A percentile compares a stretch with the other conserved stretches of the same genome.
Conservation (phyloP, 768 basidiomycete genomes). For the Pleurotus giganteus region DNA sequence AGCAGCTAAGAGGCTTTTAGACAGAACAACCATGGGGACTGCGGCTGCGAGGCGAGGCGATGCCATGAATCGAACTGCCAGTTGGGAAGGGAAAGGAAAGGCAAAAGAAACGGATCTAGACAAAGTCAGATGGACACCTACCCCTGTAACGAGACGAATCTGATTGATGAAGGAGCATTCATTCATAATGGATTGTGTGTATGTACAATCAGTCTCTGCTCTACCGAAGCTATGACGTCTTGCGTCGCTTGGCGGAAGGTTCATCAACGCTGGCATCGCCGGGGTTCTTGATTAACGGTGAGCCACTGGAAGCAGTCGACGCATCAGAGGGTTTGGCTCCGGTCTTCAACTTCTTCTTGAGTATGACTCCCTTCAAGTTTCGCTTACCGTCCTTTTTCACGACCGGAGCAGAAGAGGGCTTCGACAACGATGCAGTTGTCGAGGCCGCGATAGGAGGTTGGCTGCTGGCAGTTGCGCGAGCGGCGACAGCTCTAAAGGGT, state of each 20-base stretch:
- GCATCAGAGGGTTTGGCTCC: conserved; percentile 16
- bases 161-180: conserved; percentile 7
- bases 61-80: conserved; percentile 56
- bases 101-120: conserved; percentile 61
- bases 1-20: conserved; percentile 75
- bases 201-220: background rate
- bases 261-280: too few species aligned
- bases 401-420: conserved; percentile 68
- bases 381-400: conserved; percentile 66
- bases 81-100: conserved; percentile 50
- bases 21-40: conserved; percentile 67
- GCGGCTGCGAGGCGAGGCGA: conserved; percentile 63
- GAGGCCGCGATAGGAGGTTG: background rate
- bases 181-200: background rate
- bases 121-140: conserved; percentile 77
- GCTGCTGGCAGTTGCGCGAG: conserved; percentile 4
- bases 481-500: conserved; percentile 31
- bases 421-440: conserved; percentile 18
- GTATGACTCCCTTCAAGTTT: conserved; percentile 72
- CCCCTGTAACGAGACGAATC: conserved; percentile 44
- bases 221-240: conserved; percentile 36
- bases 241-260: conserved; percentile 60
- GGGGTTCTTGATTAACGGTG: conserved; percentile 7
- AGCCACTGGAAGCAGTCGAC: background rate
- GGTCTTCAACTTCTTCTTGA: conserved; percentile 70